Percentiles rank a stretch among this genome's conserved stretches.
phyloP scores from a whole-genome alignment of 305 asterid species.

The Solanum aculeatissimum region DNA sequence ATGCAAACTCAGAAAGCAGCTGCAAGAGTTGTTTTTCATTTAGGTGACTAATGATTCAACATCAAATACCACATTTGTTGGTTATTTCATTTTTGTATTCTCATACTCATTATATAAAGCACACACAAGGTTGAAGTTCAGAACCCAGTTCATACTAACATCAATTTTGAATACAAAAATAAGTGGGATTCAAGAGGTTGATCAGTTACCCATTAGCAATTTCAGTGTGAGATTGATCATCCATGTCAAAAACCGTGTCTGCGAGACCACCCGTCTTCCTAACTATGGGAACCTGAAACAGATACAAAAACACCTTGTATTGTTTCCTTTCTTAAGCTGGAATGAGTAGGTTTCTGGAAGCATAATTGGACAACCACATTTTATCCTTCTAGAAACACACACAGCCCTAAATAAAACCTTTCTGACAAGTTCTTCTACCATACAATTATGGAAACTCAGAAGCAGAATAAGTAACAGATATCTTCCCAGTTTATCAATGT shows the following conservation, averaged over 20 bases:
- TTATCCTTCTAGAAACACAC: not conserved
- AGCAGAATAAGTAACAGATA: not conserved
- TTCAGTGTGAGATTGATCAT: slow-evolving; percentile 48
- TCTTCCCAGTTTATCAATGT: not conserved
- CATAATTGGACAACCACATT: not conserved
- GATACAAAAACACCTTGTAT: not conserved
- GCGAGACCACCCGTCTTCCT: slow-evolving; percentile 92
- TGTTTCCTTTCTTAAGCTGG: not conserved
- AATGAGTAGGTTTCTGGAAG: not conserved
- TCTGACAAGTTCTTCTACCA: not conserved
- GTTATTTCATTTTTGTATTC: not conserved
- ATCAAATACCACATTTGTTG: not conserved
- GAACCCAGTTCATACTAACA: not conserved
- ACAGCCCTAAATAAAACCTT: not conserved
- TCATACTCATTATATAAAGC: not conserved
- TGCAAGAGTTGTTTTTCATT: not conserved
- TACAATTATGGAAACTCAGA: not conserved
- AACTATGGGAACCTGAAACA: slow-evolving; percentile 65
- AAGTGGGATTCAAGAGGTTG: not conserved
- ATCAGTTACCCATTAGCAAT: slow-evolving; percentile 54
- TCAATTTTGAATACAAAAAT: not conserved
- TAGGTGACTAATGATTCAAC: not conserved
- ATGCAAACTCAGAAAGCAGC: not conserved
- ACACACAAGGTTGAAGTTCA: not conserved
- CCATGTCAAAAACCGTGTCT: slow-evolving; percentile 79